Evolutionary conservation across 1,284 basidiomycete species (phyloP).

Genomic region (Vanrija sp.): DNA sequence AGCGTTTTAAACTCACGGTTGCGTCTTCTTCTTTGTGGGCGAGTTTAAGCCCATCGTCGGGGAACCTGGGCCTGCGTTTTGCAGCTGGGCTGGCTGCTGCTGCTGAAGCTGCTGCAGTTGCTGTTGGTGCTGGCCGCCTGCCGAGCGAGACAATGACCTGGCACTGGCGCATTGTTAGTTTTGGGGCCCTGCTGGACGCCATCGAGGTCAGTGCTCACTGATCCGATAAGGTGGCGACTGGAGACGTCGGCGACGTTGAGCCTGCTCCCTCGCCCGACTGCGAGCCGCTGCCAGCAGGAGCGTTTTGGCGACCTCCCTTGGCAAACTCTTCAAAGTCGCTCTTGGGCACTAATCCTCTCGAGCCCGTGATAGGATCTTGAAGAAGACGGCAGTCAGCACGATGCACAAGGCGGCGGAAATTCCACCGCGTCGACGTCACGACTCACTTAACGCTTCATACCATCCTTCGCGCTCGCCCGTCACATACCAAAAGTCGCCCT

Average conservation of each 20-base stretch:
- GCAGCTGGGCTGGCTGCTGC: neutral
- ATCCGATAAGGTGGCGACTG: neutral
- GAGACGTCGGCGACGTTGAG: neutral
- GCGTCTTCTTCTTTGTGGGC: slow-evolving; percentile 4
- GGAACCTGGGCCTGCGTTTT: no score
- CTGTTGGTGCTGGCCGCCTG: neutral
- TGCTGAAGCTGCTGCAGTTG: neutral
- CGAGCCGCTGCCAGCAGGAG: neutral
- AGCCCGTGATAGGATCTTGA: slow-evolving; percentile 74
- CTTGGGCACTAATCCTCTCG: slow-evolving; percentile 85
- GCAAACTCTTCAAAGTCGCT: slow-evolving; percentile 80
- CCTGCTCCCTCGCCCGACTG: no score
- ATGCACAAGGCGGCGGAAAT: neutral
- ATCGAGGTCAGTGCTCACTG: neutral
- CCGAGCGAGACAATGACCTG: neutral
- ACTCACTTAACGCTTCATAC: slow-evolving; percentile 74
- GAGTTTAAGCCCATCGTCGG: neutral
- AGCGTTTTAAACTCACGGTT: slow-evolving; percentile 18
- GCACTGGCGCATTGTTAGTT: neutral
- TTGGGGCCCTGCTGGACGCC: no score
- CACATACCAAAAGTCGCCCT: slow-evolving; percentile 98
- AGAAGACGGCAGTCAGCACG: slow-evolving; percentile 1
- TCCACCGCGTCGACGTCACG: neutral
- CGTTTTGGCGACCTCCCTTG: slow-evolving; percentile 55
- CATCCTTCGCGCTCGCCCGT: slow-evolving; percentile 64